A percentile compares a stretch with the other conserved stretches of the same genome.
phyloP scores from a whole-genome alignment of 2,329 filamentous ascomycete genomes.

The Acarospora socialis region DNA sequence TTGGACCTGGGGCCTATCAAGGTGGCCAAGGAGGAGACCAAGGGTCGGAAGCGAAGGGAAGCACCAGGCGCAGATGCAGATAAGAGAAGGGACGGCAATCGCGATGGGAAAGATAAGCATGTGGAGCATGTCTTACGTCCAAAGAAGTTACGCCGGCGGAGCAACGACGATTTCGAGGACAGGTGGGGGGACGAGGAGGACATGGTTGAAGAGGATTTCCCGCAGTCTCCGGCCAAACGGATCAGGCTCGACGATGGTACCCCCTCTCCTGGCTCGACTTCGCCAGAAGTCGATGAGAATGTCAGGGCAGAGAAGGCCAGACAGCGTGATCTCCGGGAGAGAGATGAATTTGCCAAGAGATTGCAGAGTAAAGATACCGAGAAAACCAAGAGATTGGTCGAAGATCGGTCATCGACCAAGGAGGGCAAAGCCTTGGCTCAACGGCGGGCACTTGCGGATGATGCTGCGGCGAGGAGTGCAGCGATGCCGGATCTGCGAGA shows the following conservation, averaged over 20 bases:
- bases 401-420: slow-evolving; percentile 42
- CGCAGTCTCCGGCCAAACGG: slow-evolving; percentile 57
- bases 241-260: slow-evolving; percentile 52
- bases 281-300: slow-evolving; percentile 41
- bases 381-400: slow-evolving; percentile 53
- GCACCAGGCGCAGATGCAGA: slow-evolving; percentile 2
- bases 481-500: slow-evolving; percentile 71
- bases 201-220: slow-evolving; percentile 40
- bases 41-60: slow-evolving; percentile 4
- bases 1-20: slow-evolving; percentile 19
- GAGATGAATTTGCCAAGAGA: slow-evolving; percentile 66
- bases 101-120: slow-evolving; percentile 1
- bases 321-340: slow-evolving; percentile 55
- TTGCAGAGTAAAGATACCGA: slow-evolving; percentile 57
- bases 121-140: slow-evolving; percentile 2
- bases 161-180: slow-evolving; percentile 50
- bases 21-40: slow-evolving; percentile 18
- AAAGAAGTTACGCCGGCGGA: slow-evolving; percentile 19
- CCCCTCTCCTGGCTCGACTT: too few relatives aligned
- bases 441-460: slow-evolving; percentile 49
- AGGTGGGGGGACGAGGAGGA: slow-evolving; percentile 70
- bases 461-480: slow-evolving; percentile 50
- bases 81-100: neutral
- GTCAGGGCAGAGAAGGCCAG: slow-evolving; percentile 43
- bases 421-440: slow-evolving; percentile 44